phyloP scores from a whole-genome alignment of 805 yeast genomes.

The Ogataea trehaloabstinens region DNA sequence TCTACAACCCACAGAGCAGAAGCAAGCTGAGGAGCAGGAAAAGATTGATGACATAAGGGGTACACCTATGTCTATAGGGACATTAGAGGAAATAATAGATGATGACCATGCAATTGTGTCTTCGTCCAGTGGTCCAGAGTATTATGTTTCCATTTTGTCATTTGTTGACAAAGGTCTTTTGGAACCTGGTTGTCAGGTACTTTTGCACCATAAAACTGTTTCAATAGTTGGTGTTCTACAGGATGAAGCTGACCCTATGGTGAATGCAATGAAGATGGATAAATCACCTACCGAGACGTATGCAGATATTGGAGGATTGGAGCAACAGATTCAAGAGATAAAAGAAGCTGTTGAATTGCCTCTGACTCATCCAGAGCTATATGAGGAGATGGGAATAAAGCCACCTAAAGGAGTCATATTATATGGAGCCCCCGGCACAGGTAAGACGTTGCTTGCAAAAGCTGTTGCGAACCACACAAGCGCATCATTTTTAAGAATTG shows the following conservation, averaged over 20 bases:
- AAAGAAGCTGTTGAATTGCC: slow-evolving; percentile 97
- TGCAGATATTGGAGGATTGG: slow-evolving; percentile 96
- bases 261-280: slow-evolving; percentile 94
- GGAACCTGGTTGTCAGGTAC: slow-evolving; percentile 96
- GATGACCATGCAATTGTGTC: slow-evolving; percentile 99
- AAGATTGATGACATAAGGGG: slow-evolving; percentile 96
- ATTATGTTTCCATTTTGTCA: slow-evolving; percentile 91
- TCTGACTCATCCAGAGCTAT: slow-evolving; percentile 90
- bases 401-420: slow-evolving; percentile 97
- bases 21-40: slow-evolving; percentile 93
- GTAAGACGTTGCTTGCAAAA: slow-evolving; percentile 97
- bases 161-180: slow-evolving; percentile 94
- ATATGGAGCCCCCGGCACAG: slow-evolving; percentile 99
- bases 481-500: slow-evolving; percentile 93
- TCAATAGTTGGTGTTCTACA: slow-evolving; percentile 97
- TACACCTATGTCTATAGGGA: slow-evolving; percentile 93
- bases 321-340: slow-evolving; percentile 93
- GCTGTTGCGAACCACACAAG: slow-evolving; percentile 98
- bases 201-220: slow-evolving; percentile 93
- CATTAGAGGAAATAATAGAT: slow-evolving; percentile 94
- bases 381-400: slow-evolving; percentile 96
- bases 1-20: slow-evolving; percentile 93
- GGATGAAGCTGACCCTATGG: slow-evolving; percentile 98
- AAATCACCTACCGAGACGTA: slow-evolving; percentile 96
- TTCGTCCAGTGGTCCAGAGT: slow-evolving; percentile 93